phyloP scores from a whole-genome alignment of 805 yeast species.

The Myxozyma mucilagina region DNA sequence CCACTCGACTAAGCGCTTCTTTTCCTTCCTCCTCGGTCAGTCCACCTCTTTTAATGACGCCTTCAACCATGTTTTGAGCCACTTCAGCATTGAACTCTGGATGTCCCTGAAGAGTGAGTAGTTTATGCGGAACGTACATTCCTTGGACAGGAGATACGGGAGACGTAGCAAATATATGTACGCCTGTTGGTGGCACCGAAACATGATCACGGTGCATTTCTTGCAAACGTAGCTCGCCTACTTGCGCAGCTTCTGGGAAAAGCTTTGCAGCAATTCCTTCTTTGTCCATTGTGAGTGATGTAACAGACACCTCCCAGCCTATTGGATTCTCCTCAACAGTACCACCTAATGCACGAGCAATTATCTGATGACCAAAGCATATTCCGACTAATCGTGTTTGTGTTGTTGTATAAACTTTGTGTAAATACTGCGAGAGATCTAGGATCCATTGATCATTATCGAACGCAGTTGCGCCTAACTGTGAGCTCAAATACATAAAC shows the following conservation, averaged over 20 bases:
- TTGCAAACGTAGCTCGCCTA: conserved; percentile 44
- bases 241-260: conserved; percentile 36
- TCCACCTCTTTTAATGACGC: conserved; percentile 2
- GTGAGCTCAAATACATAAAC: neutral
- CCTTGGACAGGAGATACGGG: conserved; percentile 67
- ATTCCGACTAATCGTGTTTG: conserved; percentile 53
- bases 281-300: conserved; percentile 50
- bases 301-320: conserved; percentile 76
- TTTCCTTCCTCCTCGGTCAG: conserved; percentile 8
- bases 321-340: conserved; percentile 55
- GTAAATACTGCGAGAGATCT: conserved; percentile 38
- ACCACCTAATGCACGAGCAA: conserved; percentile 66
- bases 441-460: conserved; percentile 42
- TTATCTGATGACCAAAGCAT: conserved; percentile 86
- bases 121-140: conserved; percentile 50
- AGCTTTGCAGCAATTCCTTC: conserved; percentile 41
- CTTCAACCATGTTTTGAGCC: conserved; percentile 39
- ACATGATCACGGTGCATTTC: conserved; percentile 65
- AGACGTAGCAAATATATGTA: conserved; percentile 54
- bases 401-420: conserved; percentile 4
- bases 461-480: conserved; percentile 37
- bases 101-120: conserved; percentile 83
- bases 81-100: conserved; percentile 64
- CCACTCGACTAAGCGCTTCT: conserved; percentile 38
- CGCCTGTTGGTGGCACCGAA: conserved; percentile 39